Evolutionary conservation across 2,329 filamentous ascomycete genomes (phyloP).

Genomic region (Curvularia eragrostidis): DNA sequence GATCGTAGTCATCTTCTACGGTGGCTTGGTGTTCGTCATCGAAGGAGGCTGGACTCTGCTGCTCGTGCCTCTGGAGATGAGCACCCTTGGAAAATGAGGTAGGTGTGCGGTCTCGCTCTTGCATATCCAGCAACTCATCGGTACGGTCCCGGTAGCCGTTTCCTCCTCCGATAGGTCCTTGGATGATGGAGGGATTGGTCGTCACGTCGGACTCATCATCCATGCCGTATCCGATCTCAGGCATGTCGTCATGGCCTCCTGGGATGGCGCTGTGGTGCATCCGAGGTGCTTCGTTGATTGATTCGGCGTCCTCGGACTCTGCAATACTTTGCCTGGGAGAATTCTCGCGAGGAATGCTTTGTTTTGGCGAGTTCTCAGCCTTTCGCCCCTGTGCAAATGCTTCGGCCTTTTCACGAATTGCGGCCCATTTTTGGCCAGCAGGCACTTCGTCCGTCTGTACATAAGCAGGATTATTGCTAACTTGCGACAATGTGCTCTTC

Average conservation of each 20-base stretch:
- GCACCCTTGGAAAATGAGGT: conserved; percentile 46
- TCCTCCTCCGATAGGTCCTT: conserved; percentile 71
- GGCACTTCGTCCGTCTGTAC: conserved; percentile 36
- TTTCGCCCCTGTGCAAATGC: conserved; percentile 38
- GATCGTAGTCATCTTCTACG: conserved; percentile 49
- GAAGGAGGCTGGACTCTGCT: conserved; percentile 35
- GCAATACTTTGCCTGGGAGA: conserved; percentile 64
- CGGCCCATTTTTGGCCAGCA: conserved; percentile 45
- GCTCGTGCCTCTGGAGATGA: conserved; percentile 50
- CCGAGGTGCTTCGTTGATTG: conserved; percentile 52
- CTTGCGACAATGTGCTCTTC: conserved; percentile 37
- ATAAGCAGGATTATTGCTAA: conserved; percentile 31
- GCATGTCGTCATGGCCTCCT: conserved; percentile 69
- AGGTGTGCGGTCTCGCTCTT: conserved; percentile 43
- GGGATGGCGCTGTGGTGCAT: conserved; percentile 75
- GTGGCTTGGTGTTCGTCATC: conserved; percentile 45
- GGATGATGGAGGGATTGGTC: conserved; percentile 84
- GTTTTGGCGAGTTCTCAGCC: conserved; percentile 59
- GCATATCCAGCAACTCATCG: conserved; percentile 41
- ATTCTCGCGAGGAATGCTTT: conserved; percentile 58
- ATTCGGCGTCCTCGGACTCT: conserved; percentile 49
- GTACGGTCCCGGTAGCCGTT: conserved; percentile 54
- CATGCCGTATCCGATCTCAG: conserved; percentile 73
- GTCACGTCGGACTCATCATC: conserved; percentile 70
- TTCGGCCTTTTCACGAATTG: conserved; percentile 53